Conservation (phyloP, 1,284 basidiomycete genomes). For the Cronartium quercuum region DNA sequence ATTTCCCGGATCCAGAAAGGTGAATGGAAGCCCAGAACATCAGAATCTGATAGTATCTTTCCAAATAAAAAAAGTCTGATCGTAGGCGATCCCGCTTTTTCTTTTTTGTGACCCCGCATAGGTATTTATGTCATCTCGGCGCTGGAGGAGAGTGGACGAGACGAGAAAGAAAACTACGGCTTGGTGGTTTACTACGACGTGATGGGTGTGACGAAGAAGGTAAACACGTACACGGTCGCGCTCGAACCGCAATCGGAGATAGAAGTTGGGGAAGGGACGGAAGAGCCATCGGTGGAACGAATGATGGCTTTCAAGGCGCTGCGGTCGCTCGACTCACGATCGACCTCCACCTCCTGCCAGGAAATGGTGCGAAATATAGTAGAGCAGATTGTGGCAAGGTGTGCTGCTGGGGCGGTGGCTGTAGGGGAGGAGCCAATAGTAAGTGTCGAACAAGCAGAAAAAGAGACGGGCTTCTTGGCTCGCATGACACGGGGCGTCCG, state of each 20-base stretch:
- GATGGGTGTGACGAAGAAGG: constrained; percentile 57
- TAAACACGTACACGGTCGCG: constrained; percentile 73
- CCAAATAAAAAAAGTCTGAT: not conserved
- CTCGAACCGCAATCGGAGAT: not conserved
- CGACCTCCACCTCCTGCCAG: too few relatives aligned
- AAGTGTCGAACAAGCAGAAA: constrained; percentile 4
- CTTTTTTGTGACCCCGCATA: constrained; percentile 20
- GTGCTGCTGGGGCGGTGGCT: not conserved
- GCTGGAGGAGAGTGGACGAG: constrained; percentile 78
- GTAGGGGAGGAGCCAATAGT: not conserved
- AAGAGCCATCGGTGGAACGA: not conserved
- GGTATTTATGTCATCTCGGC: constrained; percentile 74
- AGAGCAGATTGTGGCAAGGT: not conserved
- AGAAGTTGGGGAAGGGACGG: not conserved
- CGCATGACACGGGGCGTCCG: constrained; percentile 15
- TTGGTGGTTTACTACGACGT: constrained; percentile 70
- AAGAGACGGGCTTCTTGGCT: not conserved
- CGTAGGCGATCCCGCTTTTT: not conserved
- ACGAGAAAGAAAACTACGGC: constrained; percentile 76
- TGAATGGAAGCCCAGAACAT: constrained; percentile 43
- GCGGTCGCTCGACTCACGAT: not conserved
- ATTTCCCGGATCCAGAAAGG: constrained; percentile 79
- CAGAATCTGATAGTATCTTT: not conserved
- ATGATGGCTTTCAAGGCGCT: constrained; percentile 12
- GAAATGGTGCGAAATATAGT: constrained; percentile 52